Evolutionary conservation across 2,329 filamentous ascomycete species (phyloP).

Genomic region (Fusarium marasasianum): DNA sequence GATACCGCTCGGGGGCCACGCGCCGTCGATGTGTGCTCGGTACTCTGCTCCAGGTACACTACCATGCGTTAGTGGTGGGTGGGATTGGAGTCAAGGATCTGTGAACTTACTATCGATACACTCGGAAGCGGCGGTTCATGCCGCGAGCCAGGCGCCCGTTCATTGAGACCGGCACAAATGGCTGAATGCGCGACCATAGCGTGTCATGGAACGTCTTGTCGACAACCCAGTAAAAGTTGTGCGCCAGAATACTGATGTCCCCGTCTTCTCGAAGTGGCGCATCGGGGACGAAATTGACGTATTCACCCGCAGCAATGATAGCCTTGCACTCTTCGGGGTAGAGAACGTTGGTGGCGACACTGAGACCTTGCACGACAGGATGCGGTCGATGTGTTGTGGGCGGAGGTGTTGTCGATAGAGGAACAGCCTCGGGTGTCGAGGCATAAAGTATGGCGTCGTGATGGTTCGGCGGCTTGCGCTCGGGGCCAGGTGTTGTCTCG

Average conservation of each 20-base stretch:
- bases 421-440: conserved; percentile 65
- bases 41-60: conserved; percentile 75
- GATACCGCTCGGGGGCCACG: conserved; percentile 77
- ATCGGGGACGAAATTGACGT: conserved; percentile 72
- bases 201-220: conserved; percentile 70
- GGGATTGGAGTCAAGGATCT: rapidly evolving
- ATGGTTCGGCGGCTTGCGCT: conserved; percentile 74
- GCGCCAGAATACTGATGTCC: conserved; percentile 71
- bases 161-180: conserved; percentile 65
- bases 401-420: conserved; percentile 56
- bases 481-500: conserved; percentile 67
- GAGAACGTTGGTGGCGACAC: conserved; percentile 68
- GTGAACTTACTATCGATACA: conserved; percentile 67
- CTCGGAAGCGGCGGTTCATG: conserved; percentile 74
- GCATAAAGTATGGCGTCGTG: conserved; percentile 73
- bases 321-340: conserved; percentile 69
- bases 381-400: conserved; percentile 66
- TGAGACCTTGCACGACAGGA: conserved; percentile 69
- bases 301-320: conserved; percentile 74
- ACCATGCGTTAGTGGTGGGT: neutral
- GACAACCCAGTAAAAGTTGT: conserved; percentile 79
- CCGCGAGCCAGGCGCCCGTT: conserved; percentile 68
- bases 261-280: conserved; percentile 73
- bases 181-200: conserved; percentile 69
- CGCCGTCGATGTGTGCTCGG: conserved; percentile 75